Evolutionary conservation across 2,329 filamentous ascomycete genomes (phyloP).

Genomic region (Akanthomyces muscarius): DNA sequence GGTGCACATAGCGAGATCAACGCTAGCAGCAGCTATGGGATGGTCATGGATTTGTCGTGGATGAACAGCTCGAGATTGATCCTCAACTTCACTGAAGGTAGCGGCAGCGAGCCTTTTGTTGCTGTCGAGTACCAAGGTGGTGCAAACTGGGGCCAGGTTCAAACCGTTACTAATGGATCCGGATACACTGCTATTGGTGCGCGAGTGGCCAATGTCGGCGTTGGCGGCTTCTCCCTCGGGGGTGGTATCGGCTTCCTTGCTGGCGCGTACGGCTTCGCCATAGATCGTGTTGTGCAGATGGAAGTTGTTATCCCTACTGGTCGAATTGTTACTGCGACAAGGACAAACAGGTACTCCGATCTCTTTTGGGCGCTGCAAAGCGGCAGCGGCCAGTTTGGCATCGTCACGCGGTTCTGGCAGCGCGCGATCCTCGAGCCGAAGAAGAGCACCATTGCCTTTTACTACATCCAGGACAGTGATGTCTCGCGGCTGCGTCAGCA

Average conservation of each 20-base stretch:
- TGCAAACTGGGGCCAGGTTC: conserved; percentile 18
- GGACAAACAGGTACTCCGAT: conserved; percentile 29
- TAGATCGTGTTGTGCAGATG: conserved; percentile 39
- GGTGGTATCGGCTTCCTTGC: conserved; percentile 48
- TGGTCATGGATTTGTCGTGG: conserved; percentile 18
- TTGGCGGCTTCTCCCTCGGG: conserved; percentile 42
- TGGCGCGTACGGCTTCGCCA: conserved; percentile 40
- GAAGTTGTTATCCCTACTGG: conserved; percentile 46
- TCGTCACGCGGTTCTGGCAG: conserved; percentile 24
- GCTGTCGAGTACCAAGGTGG: conserved; percentile 19
- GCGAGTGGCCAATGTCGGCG: conserved; percentile 38
- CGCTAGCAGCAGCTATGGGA: conserved; percentile 15
- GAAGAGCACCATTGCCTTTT: conserved; percentile 13
- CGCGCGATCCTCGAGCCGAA: conserved; percentile 8
- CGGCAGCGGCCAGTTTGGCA: conserved; percentile 37
- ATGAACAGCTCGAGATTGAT: conserved; percentile 14
- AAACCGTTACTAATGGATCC: conserved; percentile 17
- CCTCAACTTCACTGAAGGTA: not conserved
- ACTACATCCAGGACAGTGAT: conserved; percentile 13
- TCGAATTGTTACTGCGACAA: conserved; percentile 38
- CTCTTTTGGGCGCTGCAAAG: conserved; percentile 25
- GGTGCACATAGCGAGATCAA: conserved; percentile 13
- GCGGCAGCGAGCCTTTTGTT: not conserved
- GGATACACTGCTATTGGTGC: conserved; percentile 31
- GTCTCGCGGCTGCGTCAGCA: not conserved